Base-by-base conservation (phyloP, 176 grass and related monocot species). In the Chrysopogon serrulatus region DNA sequence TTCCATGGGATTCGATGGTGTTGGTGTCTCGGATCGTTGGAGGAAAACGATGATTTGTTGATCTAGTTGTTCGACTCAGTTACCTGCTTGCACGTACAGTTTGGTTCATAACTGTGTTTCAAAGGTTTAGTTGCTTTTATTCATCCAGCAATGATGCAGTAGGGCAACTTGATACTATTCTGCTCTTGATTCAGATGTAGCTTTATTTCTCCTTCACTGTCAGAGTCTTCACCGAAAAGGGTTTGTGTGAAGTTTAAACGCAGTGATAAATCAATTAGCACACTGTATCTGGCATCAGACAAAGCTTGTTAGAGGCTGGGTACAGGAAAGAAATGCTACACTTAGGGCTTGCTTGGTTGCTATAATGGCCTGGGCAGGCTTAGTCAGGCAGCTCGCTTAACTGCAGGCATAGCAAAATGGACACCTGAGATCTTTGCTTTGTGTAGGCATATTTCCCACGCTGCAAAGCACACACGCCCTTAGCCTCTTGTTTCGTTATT, bases 231-330 rank as follows among this genome's bases (percentile, higher is more conserved):
- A 53, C 81, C 10, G 17, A 82, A 26, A 72, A 87, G 71, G 30
- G 35, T 82, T 78, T 82, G 36, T 80, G 90, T 93, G 91, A 84
- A 74, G 91, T 93, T 90, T 93, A 93, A 93, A 93, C 66, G 91
- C 87, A 87, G 91, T 93, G 91, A 90, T 17, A 93, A 74, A 93
- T 87, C 81, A 41, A 90, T 63, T 63, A 33, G 66, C 87, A 78
- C 8, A 23, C 44, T 78, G 13, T 80, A 68, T 79, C 47, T 76
- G 66, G 81, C 84, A 84, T 82, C 48, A 56, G 60, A 82, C 33
- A 80, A 85, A 69, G 30, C 30, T 62, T 61, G 28, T 69, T 70
- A 36, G 73, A 64, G 87, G 80, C 39, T 34, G 42, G 62, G 31
- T 87, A 40, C 61, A 45, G 39, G 56, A 51, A 44, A 33, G 1